A percentile compares a stretch with the other conserved stretches of the same genome.
These are phyloP conservation scores for Hypoxylon fragiforme DNA, from an alignment of 495 filamentous ascomycete genomes.

Conservation along the genomic window DNA sequence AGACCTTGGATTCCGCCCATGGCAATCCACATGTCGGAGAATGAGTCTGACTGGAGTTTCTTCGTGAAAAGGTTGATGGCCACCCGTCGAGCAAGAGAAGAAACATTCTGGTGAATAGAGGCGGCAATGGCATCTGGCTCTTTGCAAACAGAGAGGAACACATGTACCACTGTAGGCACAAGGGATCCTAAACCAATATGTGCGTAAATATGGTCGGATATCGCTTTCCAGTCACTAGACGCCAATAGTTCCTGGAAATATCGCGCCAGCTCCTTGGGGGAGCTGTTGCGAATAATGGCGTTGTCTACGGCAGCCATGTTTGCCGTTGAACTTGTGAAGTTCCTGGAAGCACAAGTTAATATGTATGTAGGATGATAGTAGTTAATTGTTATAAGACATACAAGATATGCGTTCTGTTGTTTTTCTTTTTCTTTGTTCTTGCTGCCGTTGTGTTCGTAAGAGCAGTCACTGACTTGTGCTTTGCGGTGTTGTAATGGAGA, in stretches of 20 bases:
- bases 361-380: too few species aligned
- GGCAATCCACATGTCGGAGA: constrained; percentile 17
- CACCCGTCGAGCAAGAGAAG: constrained; percentile 9
- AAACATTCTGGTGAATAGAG: constrained; percentile 17
- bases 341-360: neutral
- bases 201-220: neutral
- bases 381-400: neutral
- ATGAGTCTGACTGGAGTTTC: constrained; percentile 2
- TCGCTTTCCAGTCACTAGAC: neutral
- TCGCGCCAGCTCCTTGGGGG: neutral
- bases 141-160: constrained; percentile 18
- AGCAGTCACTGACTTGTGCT: too few species aligned
- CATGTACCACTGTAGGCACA: constrained; percentile 11
- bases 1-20: constrained; percentile 24
- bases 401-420: too few species aligned
- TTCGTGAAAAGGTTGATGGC: constrained; percentile 22
- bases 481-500: too few species aligned
- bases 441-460: too few species aligned
- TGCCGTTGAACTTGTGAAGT: neutral
- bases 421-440: too few species aligned
- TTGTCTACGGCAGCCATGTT: neutral
- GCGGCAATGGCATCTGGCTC: constrained; percentile 11
- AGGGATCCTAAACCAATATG: constrained; percentile 16
- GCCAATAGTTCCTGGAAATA: neutral
- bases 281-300: neutral